Conservation (phyloP, 768 basidiomycete species). For the Paxillus ammoniavirescens region DNA sequence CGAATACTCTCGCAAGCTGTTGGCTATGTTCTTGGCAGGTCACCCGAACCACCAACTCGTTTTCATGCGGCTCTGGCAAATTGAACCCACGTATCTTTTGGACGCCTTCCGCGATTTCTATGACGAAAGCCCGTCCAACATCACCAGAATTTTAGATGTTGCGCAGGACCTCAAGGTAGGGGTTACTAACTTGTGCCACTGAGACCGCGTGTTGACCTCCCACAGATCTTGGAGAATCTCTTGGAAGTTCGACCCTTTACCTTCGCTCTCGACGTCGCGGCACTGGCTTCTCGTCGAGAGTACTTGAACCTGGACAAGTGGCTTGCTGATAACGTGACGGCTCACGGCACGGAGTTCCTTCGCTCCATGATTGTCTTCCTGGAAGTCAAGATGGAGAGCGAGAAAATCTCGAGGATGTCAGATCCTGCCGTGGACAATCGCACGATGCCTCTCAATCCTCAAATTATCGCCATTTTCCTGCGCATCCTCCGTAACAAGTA, state of each 20-base stretch:
- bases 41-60: conserved; percentile 96
- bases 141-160: conserved; percentile 91
- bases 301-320: conserved; percentile 96
- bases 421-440: conserved; percentile 76
- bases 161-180: conserved; percentile 91
- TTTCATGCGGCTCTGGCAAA: conserved; percentile 95
- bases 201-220: conserved; percentile 3
- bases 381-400: conserved; percentile 90
- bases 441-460: conserved; percentile 85
- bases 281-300: conserved; percentile 88
- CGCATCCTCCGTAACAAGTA: conserved; percentile 84
- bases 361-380: conserved; percentile 86
- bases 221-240: conserved; percentile 86
- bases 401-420: conserved; percentile 71
- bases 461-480: conserved; percentile 89
- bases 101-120: conserved; percentile 91
- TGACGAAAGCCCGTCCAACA: conserved; percentile 87
- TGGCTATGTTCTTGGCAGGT: conserved; percentile 87
- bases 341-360: conserved; percentile 83
- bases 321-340: conserved; percentile 83
- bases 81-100: conserved; percentile 81
- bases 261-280: conserved; percentile 92
- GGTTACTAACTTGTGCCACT: conserved; percentile 4
- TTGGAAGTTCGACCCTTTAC: conserved; percentile 86
- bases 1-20: conserved; percentile 83